phyloP scores from a whole-genome alignment of 2,329 filamentous ascomycete genomes.

The Anthostomella pinea region DNA sequence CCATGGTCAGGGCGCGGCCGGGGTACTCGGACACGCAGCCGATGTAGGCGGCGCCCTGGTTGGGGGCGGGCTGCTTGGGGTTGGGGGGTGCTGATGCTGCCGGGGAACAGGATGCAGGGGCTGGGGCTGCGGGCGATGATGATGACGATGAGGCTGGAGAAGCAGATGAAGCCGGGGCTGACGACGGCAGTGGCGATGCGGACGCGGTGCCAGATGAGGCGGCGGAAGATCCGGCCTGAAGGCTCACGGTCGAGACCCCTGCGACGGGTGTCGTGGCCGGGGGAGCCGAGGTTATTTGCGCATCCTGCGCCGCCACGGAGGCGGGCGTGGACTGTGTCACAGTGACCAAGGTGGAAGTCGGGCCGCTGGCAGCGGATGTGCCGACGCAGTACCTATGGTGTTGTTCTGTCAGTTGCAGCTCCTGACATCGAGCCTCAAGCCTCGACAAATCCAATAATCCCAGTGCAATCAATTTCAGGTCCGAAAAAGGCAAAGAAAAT shows the following conservation, averaged over 20 bases:
- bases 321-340: neutral
- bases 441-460: too few species aligned
- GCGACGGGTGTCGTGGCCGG: too few species aligned
- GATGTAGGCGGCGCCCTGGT: conserved; percentile 1
- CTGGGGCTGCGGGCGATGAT: neutral
- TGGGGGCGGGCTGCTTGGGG: neutral
- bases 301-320: neutral
- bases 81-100: neutral
- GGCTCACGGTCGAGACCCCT: too few species aligned
- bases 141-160: neutral
- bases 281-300: neutral
- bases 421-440: neutral
- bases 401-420: too few species aligned
- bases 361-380: neutral
- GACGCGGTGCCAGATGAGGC: too few species aligned
- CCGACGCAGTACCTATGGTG: conserved; percentile 5
- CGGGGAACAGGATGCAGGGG: neutral
- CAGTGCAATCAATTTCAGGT: too few species aligned
- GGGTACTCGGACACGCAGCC: conserved; percentile 1
- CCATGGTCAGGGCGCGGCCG: conserved; percentile 4
- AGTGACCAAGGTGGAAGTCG: neutral
- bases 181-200: neutral
- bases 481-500: too few species aligned
- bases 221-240: too few species aligned
- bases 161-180: too few species aligned